A percentile compares a stretch with the other conserved stretches of the same genome.
These are phyloP conservation scores for Eustoma russellianum DNA, from an alignment of 257 asterid genomes.

Conservation along the genomic window DNA sequence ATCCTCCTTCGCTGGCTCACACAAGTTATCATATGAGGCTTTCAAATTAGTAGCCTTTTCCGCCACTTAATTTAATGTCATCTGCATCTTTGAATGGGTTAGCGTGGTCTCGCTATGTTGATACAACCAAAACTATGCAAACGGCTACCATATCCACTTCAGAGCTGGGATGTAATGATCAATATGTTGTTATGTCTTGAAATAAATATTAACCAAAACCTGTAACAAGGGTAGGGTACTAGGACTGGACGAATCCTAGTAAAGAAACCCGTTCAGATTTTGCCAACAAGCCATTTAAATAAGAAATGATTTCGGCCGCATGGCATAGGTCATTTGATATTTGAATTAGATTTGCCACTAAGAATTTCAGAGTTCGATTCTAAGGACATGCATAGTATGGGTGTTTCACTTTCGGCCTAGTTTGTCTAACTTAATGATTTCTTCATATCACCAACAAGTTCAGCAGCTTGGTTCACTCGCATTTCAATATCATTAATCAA, in stretches of 20 bases:
- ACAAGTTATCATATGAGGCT: slow-evolving; percentile 37
- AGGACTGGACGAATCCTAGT: no score
- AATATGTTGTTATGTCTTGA: no score
- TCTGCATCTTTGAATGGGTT: slow-evolving; percentile 44
- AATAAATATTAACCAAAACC: no score
- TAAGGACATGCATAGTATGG: no score
- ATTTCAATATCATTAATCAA: slow-evolving; percentile 51
- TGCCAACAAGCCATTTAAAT: no score
- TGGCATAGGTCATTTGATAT: no score
- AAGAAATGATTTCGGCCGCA: no score
- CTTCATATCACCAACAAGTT: slow-evolving; percentile 63
- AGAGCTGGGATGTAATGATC: slow-evolving; percentile 46
- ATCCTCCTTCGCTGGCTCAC: slow-evolving; percentile 65
- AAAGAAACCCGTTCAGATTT: no score
- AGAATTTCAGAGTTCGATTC: no score
- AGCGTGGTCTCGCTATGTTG: slow-evolving; percentile 36
- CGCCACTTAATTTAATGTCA: slow-evolving; percentile 44
- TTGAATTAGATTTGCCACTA: no score
- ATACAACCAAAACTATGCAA: slow-evolving; percentile 26
- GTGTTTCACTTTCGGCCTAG: slow-evolving; percentile 31
- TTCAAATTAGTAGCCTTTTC: slow-evolving; percentile 36
- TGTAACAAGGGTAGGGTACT: no score
- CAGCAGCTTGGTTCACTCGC: slow-evolving; percentile 49
- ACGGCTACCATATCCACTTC: slow-evolving; percentile 42
- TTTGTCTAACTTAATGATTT: slow-evolving; percentile 53